phyloP scores from a whole-genome alignment of 1,139 yeast species.

The Meyerozyma smithsonii region DNA sequence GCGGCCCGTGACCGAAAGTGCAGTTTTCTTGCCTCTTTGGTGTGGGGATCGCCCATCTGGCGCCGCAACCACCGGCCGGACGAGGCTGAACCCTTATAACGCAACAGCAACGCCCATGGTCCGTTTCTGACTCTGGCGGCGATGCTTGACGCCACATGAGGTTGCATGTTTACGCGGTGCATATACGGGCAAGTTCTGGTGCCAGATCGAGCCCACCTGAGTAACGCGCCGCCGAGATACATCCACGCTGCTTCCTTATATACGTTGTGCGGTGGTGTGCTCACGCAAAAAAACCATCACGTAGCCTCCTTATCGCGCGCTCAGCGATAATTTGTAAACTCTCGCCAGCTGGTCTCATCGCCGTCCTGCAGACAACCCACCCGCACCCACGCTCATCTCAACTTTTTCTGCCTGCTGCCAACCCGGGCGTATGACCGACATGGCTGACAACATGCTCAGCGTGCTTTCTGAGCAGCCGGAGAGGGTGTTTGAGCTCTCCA shows the following conservation, averaged over 20 bases:
- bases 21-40: conserved; percentile 59
- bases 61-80: conserved; percentile 73
- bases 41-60: conserved; percentile 58
- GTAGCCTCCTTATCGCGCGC: no score
- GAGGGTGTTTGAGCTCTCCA: conserved; percentile 3
- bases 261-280: no score
- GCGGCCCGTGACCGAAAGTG: conserved; percentile 86
- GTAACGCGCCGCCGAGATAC: no score
- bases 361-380: conserved; percentile 1
- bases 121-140: no score
- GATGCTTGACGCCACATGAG: neutral
- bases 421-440: neutral
- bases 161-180: no score
- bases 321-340: no score
- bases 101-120: neutral
- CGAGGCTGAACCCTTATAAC: conserved; percentile 27
- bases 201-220: no score
- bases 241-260: no score
- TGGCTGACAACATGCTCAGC: neutral
- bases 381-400: no score
- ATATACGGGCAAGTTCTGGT: no score
- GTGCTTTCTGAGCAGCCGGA: conserved; percentile 3
- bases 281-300: no score
- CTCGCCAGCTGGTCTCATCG: neutral
- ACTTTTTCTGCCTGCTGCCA: neutral